Evolutionary conservation across 2,329 filamentous ascomycete genomes (phyloP).

Genomic region (Coniochaeta prunicola): DNA sequence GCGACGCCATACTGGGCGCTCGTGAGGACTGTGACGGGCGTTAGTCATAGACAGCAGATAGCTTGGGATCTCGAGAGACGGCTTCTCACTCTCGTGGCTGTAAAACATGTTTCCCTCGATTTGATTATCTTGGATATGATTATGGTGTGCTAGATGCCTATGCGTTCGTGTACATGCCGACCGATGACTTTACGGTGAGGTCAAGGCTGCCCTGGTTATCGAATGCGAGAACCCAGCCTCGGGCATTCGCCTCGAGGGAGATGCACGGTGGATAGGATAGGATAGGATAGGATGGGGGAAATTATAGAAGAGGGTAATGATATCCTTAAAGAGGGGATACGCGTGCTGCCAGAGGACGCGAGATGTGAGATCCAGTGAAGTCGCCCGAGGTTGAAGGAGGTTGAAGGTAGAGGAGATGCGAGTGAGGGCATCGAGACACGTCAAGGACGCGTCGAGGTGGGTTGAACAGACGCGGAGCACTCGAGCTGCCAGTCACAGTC

Average conservation of each 20-base stretch:
- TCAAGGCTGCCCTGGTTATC: too few species aligned
- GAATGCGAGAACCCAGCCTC: too few species aligned
- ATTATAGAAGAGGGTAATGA: too few species aligned
- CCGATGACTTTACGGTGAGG: too few species aligned
- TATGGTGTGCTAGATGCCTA: not conserved
- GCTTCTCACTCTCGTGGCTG: constrained; percentile 75
- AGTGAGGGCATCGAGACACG: not conserved
- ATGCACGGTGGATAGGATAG: not conserved
- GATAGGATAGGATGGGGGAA: not conserved
- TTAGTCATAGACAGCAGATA: constrained; percentile 16
- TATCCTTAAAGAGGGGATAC: not conserved
- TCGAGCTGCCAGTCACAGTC: not conserved
- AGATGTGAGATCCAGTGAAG: not conserved
- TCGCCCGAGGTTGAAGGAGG: not conserved
- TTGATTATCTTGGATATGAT: not conserved
- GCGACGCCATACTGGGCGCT: constrained; percentile 85
- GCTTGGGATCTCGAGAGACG: not conserved
- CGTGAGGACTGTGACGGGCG: constrained; percentile 57
- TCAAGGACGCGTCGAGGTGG: not conserved
- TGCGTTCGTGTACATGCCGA: not conserved
- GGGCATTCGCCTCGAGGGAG: not conserved
- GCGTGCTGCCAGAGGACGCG: not conserved
- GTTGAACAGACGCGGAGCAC: not conserved
- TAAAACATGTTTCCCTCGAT: constrained; percentile 69
- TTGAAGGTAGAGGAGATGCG: not conserved